Percentiles rank a stretch among this genome's conserved stretches.
Conservation (phyloP, 202 grass and related monocot species). For the Schoenoplectus triqueter region DNA sequence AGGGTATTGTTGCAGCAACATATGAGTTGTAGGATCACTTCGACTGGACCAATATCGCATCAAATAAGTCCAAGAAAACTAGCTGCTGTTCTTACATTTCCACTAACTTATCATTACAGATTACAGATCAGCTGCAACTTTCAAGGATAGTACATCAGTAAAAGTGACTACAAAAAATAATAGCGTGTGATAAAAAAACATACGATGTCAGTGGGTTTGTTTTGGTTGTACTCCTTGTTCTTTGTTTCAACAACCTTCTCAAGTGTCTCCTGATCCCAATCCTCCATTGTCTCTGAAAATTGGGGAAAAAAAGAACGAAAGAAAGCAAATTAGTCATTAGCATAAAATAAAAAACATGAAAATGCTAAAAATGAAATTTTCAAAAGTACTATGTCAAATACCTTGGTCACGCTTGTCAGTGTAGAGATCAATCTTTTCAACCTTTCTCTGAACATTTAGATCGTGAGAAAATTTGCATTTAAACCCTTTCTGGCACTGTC, state of each 20-base stretch:
- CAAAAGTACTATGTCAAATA: conserved; percentile 27
- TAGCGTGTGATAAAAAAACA: conserved; percentile 9
- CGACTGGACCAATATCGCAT: too few relatives aligned
- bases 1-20: background rate
- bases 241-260: conserved; percentile 93
- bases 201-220: conserved; percentile 99
- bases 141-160: background rate
- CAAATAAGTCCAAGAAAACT: background rate
- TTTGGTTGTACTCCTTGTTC: conserved; percentile 88
- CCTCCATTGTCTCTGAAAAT: conserved; percentile 84
- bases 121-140: background rate
- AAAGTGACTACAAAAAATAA: background rate
- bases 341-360: background rate
- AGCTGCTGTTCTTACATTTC: background rate
- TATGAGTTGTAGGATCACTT: background rate
- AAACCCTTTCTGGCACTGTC: conserved; percentile 91
- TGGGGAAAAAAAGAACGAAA: conserved; percentile 20
- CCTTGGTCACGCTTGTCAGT: conserved; percentile 89
- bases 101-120: background rate
- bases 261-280: conserved; percentile 97
- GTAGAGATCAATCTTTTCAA: conserved; percentile 98
- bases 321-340: background rate
- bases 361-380: background rate
- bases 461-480: conserved; percentile 99
- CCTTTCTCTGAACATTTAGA: conserved; percentile 96